Conservation (phyloP, 2,329 filamentous ascomycete genomes). For the Sordariomycetes sp. region DNA sequence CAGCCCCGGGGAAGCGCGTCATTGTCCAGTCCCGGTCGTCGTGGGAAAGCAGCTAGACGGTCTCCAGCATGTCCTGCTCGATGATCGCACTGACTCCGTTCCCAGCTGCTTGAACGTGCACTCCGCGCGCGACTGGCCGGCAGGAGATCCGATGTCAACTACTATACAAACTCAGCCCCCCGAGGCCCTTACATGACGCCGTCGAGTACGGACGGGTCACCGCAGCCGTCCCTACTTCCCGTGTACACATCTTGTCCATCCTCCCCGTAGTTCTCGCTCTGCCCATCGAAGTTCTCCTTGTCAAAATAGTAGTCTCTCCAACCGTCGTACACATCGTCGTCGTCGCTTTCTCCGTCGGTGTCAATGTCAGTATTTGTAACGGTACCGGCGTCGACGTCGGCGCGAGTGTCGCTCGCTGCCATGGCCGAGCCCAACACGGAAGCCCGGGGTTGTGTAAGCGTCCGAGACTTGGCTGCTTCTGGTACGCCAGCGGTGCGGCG, state of each 20-base stretch:
- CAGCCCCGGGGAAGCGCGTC: no score
- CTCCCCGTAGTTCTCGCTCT: slow-evolving; percentile 23
- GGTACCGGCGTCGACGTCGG: no score
- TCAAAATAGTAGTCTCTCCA: slow-evolving; percentile 20
- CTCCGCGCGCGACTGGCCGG: no score
- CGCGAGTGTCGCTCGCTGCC: no score
- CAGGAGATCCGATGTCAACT: no score
- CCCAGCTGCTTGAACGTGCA: no score
- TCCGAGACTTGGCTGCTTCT: neutral
- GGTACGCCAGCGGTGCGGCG: neutral
- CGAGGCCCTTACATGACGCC: slow-evolving; percentile 11
- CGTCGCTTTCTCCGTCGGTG: slow-evolving; percentile 11
- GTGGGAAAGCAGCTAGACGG: no score
- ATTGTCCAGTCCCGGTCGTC: no score
- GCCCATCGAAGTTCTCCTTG: slow-evolving; percentile 7
- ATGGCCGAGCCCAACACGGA: no score
- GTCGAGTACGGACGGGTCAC: slow-evolving; percentile 30
- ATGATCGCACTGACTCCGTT: no score
- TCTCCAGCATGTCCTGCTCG: no score
- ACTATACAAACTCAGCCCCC: no score
- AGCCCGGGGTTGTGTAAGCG: neutral
- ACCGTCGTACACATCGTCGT: slow-evolving; percentile 9
- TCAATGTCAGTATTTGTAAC: neutral
- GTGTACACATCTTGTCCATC: neutral
- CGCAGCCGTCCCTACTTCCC: neutral